These are phyloP conservation scores for Phytophthora sp. DNA, from an alignment of 352 stramenopile species.

Conservation along the genomic window DNA sequence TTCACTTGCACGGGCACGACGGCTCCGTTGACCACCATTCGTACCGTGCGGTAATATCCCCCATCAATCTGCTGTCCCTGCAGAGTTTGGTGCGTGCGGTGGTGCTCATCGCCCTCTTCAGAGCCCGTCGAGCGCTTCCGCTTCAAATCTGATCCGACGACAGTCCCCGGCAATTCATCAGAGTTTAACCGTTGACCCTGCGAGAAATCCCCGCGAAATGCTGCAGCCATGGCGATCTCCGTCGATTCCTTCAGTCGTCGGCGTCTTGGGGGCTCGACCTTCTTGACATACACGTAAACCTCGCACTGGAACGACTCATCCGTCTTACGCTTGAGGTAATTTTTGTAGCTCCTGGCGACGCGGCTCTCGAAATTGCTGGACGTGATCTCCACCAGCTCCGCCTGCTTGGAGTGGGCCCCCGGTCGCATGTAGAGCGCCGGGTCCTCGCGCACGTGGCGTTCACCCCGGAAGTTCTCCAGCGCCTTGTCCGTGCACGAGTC, in stretches of 20 bases:
- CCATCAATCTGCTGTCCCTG: conserved; percentile 25
- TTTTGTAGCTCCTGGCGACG: conserved; percentile 74
- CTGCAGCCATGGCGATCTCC: not conserved
- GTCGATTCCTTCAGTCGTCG: conserved; percentile 19
- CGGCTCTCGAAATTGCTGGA: conserved; percentile 72
- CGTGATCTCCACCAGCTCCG: conserved; percentile 75
- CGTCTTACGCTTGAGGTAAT: conserved; percentile 79
- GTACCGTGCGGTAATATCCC: conserved; percentile 62
- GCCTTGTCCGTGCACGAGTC: conserved; percentile 63
- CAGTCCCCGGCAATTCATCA: conserved; percentile 14
- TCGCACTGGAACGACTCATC: conserved; percentile 69
- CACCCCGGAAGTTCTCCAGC: conserved; percentile 46
- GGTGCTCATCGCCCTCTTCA: conserved; percentile 23
- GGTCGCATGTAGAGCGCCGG: conserved; percentile 78
- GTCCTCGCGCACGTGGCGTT: conserved; percentile 68
- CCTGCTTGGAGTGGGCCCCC: conserved; percentile 79
- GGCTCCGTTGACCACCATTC: conserved; percentile 75
- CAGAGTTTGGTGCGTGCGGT: conserved; percentile 10
- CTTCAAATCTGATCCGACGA: conserved; percentile 14
- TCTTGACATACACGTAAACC: conserved; percentile 77
- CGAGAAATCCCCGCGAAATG: conserved; percentile 13
- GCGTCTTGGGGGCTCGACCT: conserved; percentile 40
- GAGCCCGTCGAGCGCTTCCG: conserved; percentile 29
- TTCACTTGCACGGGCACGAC: conserved; percentile 78
- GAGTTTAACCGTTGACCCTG: conserved; percentile 19